These are phyloP conservation scores for Lycium barbarum DNA, from an alignment of 257 asterid species.

Conservation along the genomic window DNA sequence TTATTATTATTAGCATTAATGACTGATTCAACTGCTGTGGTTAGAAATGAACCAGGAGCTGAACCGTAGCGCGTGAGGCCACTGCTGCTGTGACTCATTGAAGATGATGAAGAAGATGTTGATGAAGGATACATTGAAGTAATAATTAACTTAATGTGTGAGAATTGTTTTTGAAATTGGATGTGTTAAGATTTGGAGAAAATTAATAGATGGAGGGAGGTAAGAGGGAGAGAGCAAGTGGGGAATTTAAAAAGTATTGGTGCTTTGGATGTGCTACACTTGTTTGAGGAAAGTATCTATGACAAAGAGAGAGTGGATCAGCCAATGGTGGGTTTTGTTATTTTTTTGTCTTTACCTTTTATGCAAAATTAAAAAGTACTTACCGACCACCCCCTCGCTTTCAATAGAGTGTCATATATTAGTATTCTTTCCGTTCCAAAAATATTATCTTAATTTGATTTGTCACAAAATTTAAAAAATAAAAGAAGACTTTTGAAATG, in stretches of 20 bases:
- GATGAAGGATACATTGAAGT: slow-evolving; percentile 67
- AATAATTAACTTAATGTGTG: not conserved
- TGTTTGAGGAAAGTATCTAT: slow-evolving; percentile 34
- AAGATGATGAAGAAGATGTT: slow-evolving; percentile 71
- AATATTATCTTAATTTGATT: too few species aligned
- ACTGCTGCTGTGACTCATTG: slow-evolving; percentile 50
- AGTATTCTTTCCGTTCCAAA: too few species aligned
- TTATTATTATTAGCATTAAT: slow-evolving; percentile 35
- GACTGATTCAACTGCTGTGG: slow-evolving; percentile 62
- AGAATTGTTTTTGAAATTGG: not conserved
- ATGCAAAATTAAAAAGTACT: not conserved
- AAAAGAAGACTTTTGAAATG: too few species aligned
- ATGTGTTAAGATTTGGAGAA: not conserved
- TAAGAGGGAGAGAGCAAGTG: slow-evolving; percentile 34
- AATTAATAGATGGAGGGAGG: not conserved
- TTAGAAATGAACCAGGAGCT: slow-evolving; percentile 69
- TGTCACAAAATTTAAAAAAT: too few species aligned
- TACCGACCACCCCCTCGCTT: too few species aligned
- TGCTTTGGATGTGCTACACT: slow-evolving; percentile 21
- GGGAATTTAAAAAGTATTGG: slow-evolving; percentile 25
- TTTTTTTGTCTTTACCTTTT: not conserved
- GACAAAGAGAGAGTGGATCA: slow-evolving; percentile 24
- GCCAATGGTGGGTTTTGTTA: slow-evolving; percentile 19
- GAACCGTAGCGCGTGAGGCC: slow-evolving; percentile 75
- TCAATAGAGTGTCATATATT: too few species aligned